Evolutionary conservation across 2,329 filamentous ascomycete genomes (phyloP), one percentile per base, ranked within the genome.

Genomic region (Talaromyces sp.): DNA sequence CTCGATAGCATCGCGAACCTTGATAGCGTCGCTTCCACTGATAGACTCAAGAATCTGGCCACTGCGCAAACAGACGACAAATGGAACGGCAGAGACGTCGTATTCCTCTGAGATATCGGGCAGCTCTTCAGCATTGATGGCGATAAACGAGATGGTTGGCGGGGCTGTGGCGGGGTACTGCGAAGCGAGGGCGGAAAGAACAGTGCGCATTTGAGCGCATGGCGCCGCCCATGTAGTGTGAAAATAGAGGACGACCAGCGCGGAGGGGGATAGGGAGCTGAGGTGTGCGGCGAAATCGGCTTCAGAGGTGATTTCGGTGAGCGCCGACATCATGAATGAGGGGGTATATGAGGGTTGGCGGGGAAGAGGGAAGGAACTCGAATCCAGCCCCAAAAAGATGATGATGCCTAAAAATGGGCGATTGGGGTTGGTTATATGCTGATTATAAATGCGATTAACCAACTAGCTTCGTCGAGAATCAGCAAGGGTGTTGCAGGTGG

Each of bases 181-280:
- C 67, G 86, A 85, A 60, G 93, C 92, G 61, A 99, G 89, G 19
- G 91, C 88, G 68, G 84, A 82, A 60, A 99, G 85, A 64, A 97
- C 89, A 46, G 86, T 89, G 63, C 84, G 85, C 92, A 97, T 97
- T 76, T 97, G 91, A 58, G 89, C 86, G 80, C 94, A 97, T 41
- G 94, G 94, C 54, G 91, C 91, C 27, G 94, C 94, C 94, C 94
- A 99, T 61, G 92, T 89, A 17, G 94, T 91, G 73, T 97, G 89
- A 81, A 99, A 99, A 72, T 92, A 97, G 69, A 96, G 85, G 68
- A 97, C 82, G 58, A 93, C 81, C 55, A 97, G 84, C 14, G 89
- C 85, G 14, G 86, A 82, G 2, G 87, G 69, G 10, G 89, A 83
- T 13, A 92, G 80, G 37, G 84, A 80, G 57, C 81, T 79, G 57